phyloP scores from a whole-genome alignment of 2,329 filamentous ascomycete species.

The Shiraia bambusicola region DNA sequence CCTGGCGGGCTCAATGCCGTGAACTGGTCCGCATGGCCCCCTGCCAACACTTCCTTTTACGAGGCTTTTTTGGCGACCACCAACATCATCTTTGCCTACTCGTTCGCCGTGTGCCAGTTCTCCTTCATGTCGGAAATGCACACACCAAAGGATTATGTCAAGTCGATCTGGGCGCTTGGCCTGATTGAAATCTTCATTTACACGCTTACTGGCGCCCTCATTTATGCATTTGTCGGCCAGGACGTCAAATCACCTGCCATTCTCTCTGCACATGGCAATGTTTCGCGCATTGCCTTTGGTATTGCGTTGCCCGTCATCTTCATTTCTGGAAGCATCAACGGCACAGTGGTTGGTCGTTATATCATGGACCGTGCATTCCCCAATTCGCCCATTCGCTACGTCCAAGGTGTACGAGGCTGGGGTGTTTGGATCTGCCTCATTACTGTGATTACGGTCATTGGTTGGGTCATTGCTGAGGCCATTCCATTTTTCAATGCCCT shows the following conservation, averaged over 20 bases:
- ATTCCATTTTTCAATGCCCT: slow-evolving; percentile 72
- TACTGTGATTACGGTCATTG: slow-evolving; percentile 59
- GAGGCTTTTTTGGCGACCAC: slow-evolving; percentile 55
- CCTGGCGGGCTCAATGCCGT: slow-evolving; percentile 31
- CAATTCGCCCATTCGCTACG: slow-evolving; percentile 52
- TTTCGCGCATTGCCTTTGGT: slow-evolving; percentile 72
- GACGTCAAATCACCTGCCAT: slow-evolving; percentile 66
- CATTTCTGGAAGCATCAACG: slow-evolving; percentile 70
- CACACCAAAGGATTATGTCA: slow-evolving; percentile 62
- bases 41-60: slow-evolving; percentile 59
- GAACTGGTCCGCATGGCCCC: slow-evolving; percentile 39
- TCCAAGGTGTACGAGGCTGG: slow-evolving; percentile 42
- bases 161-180: slow-evolving; percentile 57
- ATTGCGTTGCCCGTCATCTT: slow-evolving; percentile 72
- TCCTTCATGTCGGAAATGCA: slow-evolving; percentile 68
- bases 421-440: slow-evolving; percentile 63
- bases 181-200: slow-evolving; percentile 63
- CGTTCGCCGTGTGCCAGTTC: slow-evolving; percentile 69
- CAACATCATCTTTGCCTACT: slow-evolving; percentile 34
- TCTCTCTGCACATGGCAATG: slow-evolving; percentile 58
- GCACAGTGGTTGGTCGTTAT: slow-evolving; percentile 67
- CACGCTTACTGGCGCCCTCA: slow-evolving; percentile 66
- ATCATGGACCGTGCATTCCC: slow-evolving; percentile 64
- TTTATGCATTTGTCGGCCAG: slow-evolving; percentile 67
- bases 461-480: slow-evolving; percentile 69